Conservation (phyloP, 2,329 filamentous ascomycete genomes). For the Capronia coronata region DNA sequence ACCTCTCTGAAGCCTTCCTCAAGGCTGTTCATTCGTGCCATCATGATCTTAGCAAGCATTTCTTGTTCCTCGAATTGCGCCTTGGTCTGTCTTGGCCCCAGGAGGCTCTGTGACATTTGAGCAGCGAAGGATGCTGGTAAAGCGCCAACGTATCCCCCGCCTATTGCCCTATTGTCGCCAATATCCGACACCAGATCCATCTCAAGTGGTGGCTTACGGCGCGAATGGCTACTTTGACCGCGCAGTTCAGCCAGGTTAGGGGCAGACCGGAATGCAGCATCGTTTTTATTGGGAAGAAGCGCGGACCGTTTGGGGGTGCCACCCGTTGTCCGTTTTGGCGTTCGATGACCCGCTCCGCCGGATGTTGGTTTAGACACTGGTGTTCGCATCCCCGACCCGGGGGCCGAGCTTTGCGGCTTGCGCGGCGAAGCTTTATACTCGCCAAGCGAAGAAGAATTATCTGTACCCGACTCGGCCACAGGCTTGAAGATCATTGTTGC, state of each 20-base stretch:
- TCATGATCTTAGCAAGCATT: conserved; percentile 70
- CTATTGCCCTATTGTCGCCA: conserved; percentile 56
- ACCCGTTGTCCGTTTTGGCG: conserved; percentile 38
- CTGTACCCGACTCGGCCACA: conserved; percentile 33
- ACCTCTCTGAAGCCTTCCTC: conserved; percentile 87
- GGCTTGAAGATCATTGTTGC: conserved; percentile 83
- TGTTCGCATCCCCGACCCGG: conserved; percentile 28
- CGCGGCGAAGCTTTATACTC: conserved; percentile 1
- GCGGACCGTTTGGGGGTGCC: conserved; percentile 48
- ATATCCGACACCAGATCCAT: conserved; percentile 69
- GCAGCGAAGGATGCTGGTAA: conserved; percentile 73
- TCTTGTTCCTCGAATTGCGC: conserved; percentile 49
- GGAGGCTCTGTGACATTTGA: conserved; percentile 68
- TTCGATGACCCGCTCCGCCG: conserved; percentile 33
- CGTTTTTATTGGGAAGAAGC: conserved; percentile 47
- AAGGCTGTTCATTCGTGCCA: conserved; percentile 85
- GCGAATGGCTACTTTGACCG: conserved; percentile 26
- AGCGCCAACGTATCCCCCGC: conserved; percentile 54
- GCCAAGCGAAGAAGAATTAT: conserved; percentile 13
- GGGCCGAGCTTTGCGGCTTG: conserved; percentile 15
- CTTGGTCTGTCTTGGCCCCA: conserved; percentile 47
- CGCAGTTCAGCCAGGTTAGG: conserved; percentile 51
- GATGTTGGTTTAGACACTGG: conserved; percentile 23
- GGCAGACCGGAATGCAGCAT: conserved; percentile 46
- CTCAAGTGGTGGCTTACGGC: conserved; percentile 58